These are phyloP conservation scores for Fragosphaeria purpurea DNA, from an alignment of 2,329 filamentous ascomycete genomes.

Conservation along the genomic window DNA sequence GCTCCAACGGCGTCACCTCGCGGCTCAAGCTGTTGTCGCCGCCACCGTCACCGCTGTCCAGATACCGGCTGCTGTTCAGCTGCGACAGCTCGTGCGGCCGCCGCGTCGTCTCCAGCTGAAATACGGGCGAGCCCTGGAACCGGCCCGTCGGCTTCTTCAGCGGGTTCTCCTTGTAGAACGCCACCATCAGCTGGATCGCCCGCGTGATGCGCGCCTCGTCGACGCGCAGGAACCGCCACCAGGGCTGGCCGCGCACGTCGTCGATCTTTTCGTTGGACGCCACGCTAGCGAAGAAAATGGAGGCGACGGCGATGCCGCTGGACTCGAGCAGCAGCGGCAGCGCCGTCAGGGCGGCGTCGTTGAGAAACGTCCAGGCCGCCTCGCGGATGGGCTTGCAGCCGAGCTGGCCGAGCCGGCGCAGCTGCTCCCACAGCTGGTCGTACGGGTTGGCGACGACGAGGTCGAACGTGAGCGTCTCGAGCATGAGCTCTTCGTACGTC, in stretches of 20 bases:
- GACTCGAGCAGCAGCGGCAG: constrained; percentile 74
- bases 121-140: constrained; percentile 38
- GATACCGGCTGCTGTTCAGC: constrained; percentile 35
- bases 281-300: constrained; percentile 77
- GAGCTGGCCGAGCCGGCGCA: constrained; percentile 26
- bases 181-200: constrained; percentile 68
- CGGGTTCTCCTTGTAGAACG: constrained; percentile 56
- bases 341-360: constrained; percentile 76
- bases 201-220: constrained; percentile 58
- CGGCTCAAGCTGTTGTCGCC: constrained; percentile 7
- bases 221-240: constrained; percentile 77
- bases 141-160: constrained; percentile 36
- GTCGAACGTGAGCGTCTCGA: constrained; percentile 90
- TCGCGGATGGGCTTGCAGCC: constrained; percentile 14
- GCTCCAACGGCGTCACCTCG: constrained; percentile 13
- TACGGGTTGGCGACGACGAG: constrained; percentile 85
- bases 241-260: constrained; percentile 64
- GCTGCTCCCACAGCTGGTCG: constrained; percentile 69
- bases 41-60: constrained; percentile 34
- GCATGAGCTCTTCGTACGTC: constrained; percentile 81
- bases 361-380: constrained; percentile 72
- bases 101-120: constrained; percentile 46
- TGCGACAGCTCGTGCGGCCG: constrained; percentile 39
- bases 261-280: constrained; percentile 67
- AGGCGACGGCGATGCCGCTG: constrained; percentile 71